Evolutionary conservation across 768 basidiomycete species (phyloP).

Genomic region (Termitomyces sp.): DNA sequence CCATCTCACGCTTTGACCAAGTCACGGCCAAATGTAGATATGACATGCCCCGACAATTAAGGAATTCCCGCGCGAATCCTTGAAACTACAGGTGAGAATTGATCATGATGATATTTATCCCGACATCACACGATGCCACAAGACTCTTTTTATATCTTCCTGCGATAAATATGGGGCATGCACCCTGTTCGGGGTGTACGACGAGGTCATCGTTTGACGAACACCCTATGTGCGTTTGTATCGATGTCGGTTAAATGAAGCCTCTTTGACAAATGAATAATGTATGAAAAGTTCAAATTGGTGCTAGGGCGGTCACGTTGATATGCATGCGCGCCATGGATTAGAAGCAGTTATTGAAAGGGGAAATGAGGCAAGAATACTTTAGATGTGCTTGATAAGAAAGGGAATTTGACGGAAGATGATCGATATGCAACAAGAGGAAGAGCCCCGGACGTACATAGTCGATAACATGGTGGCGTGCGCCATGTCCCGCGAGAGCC

Average conservation of each 20-base stretch:
- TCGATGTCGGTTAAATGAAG: background rate
- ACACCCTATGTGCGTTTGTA: background rate
- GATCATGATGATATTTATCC: background rate
- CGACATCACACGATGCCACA: background rate
- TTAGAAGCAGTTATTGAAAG: background rate
- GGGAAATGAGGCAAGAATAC: background rate
- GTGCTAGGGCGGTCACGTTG: background rate
- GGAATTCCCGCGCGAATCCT: too few species aligned
- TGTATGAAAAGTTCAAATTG: background rate
- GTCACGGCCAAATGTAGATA: background rate
- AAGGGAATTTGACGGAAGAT: background rate
- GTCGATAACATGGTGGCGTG: background rate
- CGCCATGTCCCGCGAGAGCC: slow-evolving; percentile 3
- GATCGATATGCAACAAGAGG: slow-evolving; percentile 1
- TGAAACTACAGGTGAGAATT: background rate
- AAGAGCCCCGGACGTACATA: background rate
- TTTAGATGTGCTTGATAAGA: slow-evolving; percentile 6
- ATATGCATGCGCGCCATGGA: background rate
- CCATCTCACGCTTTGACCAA: slow-evolving; percentile 1
- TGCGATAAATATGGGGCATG: background rate
- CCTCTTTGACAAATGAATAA: background rate
- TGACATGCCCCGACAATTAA: background rate
- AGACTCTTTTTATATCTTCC: background rate
- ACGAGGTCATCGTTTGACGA: background rate
- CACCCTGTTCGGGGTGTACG: background rate